Evolutionary conservation across 2,329 filamentous ascomycete species (phyloP), one percentile per base, ranked within the genome.

Genomic region (Acrocalymma vagum): DNA sequence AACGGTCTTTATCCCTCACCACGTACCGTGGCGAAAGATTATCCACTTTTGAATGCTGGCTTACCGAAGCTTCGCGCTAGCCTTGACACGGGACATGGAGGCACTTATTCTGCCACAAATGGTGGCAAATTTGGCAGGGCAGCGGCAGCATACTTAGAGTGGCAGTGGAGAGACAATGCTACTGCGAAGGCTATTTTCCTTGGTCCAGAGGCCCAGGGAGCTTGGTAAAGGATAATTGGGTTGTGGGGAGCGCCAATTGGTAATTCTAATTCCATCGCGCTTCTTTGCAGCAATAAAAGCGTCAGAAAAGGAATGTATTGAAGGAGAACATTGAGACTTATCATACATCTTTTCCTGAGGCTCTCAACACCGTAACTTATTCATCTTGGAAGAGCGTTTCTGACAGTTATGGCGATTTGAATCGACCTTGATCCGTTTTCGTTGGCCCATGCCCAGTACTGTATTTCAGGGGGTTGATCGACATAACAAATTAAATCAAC

Each of bases 61-160:
- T 31, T 50, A 10, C 48, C 48, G n/a, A 47, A 43, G 30, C 29
- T 48, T 20, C 34, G 32, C n/a, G 40, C 24, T 6, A 51, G 42
- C 33, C 36, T 51, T 9, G 48, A 51, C n/a, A 45, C 44, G 5
- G 48, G 48, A 3, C 48, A 51, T 17, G 39, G 37, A 9, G 39
- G 48, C 15, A 51, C 48, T 5, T 48, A 30, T 27, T 25, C 21
- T 5, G 48, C 48, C 11, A 48, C 43, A 5, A 45, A 51, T 23
- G 48, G 44, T n/a, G 48, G 48, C 13, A 48, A 51, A 37, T 37
- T 38, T 11, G 44, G 48, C 4, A 51, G 45, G 16, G 48, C 48
- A 9, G 37, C 41, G 9, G 43, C 45, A 8, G 33, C 31, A 9
- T 51, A 47, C 26, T 25, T 48, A n/a, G 39, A 51, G 23, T 48